Evolutionary conservation across 164 flowering plant species (phyloP).

Genomic region (Sedum album): DNA sequence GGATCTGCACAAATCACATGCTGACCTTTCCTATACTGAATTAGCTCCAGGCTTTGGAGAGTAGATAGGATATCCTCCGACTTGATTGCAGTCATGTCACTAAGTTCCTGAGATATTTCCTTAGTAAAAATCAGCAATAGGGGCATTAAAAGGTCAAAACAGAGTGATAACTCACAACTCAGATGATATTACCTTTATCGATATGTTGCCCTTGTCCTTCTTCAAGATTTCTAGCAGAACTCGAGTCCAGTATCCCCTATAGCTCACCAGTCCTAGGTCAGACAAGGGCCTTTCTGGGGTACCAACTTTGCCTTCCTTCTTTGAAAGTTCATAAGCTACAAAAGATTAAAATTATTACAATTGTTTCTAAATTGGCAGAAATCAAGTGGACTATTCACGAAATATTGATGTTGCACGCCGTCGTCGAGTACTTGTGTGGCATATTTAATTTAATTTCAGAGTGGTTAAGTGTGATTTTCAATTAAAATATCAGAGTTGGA

Average conservation of each 20-base stretch:
- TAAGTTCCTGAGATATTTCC: slow-evolving; percentile 62
- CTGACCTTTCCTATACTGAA: slow-evolving; percentile 95
- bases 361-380: not conserved
- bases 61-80: slow-evolving; percentile 82
- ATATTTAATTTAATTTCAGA: too few species aligned
- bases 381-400: not conserved
- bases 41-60: slow-evolving; percentile 81
- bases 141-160: not conserved
- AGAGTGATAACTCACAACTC: not conserved
- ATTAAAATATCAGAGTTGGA: not conserved
- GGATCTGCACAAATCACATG: slow-evolving; percentile 98
- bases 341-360: slow-evolving; percentile 5
- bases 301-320: slow-evolving; percentile 95
- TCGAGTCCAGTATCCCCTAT: slow-evolving; percentile 97
- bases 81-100: slow-evolving; percentile 95
- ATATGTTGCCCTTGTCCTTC: slow-evolving; percentile 92
- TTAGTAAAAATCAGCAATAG: not conserved
- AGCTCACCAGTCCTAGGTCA: slow-evolving; percentile 89
- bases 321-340: slow-evolving; percentile 89
- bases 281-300: slow-evolving; percentile 98
- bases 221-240: slow-evolving; percentile 88
- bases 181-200: slow-evolving; percentile 61
- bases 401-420: not conserved
- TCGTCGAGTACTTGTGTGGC: too few species aligned
- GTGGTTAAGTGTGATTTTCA: not conserved